A percentile compares a stretch with the other conserved stretches of the same genome.
Conservation (phyloP, 257 asterid genomes). For the Nicotiana otophora region DNA sequence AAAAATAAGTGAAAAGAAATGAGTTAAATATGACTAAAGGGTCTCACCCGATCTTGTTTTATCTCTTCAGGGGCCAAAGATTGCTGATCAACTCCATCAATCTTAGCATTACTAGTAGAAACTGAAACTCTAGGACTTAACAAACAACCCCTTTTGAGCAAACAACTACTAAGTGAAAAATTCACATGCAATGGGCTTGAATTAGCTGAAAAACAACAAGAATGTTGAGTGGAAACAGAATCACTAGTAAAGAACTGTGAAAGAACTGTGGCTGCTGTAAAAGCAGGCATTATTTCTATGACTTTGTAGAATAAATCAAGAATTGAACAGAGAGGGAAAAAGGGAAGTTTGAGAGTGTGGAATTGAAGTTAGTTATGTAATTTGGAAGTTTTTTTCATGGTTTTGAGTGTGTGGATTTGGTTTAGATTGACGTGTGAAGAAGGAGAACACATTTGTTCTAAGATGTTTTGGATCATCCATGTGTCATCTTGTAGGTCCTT, state of each 20-base stretch:
- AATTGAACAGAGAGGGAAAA: neutral
- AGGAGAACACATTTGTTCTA: neutral
- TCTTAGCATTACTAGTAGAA: constrained; percentile 44
- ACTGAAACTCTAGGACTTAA: constrained; percentile 48
- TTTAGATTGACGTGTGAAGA: constrained; percentile 20
- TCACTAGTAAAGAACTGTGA: constrained; percentile 31
- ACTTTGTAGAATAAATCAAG: neutral
- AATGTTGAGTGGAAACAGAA: neutral
- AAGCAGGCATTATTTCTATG: constrained; percentile 37
- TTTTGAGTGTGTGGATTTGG: constrained; percentile 15
- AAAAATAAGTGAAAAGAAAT: neutral
- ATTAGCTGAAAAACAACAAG: constrained; percentile 5
- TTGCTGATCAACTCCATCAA: constrained; percentile 38
- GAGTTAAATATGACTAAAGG: constrained; percentile 10
- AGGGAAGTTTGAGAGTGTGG: neutral
- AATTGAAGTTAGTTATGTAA: neutral
- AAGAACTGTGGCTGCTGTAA: constrained; percentile 42
- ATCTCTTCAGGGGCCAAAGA: constrained; percentile 37
- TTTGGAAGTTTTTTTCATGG: neutral
- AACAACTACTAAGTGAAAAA: constrained; percentile 21
- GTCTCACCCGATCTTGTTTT: constrained; percentile 68
- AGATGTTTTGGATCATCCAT: constrained; percentile 15
- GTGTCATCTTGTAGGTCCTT: constrained; percentile 11
- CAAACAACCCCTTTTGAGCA: constrained; percentile 34
- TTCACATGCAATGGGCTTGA: constrained; percentile 21